Percentiles rank a stretch among this genome's conserved stretches.
Evolutionary conservation across 1,284 basidiomycete species (phyloP).

Genomic region (Leccinum griseonigrum): DNA sequence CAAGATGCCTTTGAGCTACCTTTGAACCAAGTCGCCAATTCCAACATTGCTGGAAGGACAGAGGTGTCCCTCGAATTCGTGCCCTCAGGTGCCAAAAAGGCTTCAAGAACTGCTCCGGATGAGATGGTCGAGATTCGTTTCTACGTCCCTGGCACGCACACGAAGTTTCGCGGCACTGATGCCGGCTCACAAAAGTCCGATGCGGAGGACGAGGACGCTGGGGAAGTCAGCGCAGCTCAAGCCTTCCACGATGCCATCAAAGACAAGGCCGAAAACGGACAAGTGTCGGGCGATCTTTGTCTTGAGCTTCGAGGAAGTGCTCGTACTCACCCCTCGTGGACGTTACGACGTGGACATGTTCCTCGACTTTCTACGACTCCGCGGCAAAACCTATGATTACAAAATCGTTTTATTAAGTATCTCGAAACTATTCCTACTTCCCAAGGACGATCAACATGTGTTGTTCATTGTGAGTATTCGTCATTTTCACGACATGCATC

Average conservation of each 20-base stretch:
- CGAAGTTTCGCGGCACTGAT: conserved; percentile 71
- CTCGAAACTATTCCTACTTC: conserved; percentile 88
- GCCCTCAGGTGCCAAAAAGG: conserved; percentile 48
- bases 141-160: conserved; percentile 86
- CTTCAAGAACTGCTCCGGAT: conserved; percentile 56
- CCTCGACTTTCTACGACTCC: conserved; percentile 87
- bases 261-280: conserved; percentile 94
- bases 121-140: conserved; percentile 97
- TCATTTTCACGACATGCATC: neutral
- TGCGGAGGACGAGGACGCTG: conserved; percentile 64
- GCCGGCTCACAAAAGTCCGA: conserved; percentile 74
- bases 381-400: conserved; percentile 99
- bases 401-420: conserved; percentile 94
- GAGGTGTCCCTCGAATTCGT: conserved; percentile 97
- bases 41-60: conserved; percentile 95
- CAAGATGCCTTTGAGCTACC: conserved; percentile 92
- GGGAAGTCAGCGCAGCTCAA: conserved; percentile 87
- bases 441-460: conserved; percentile 96
- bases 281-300: conserved; percentile 89
- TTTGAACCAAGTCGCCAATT: conserved; percentile 87
- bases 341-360: conserved; percentile 99
- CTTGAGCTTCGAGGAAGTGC: conserved; percentile 93
- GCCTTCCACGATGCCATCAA: conserved; percentile 97
- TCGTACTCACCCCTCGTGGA: conserved; percentile 95
- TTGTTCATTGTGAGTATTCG: conserved; percentile 80